These are phyloP conservation scores for Botrytis cinerea DNA, from an alignment of 2,329 filamentous ascomycete genomes.

Conservation along the genomic window DNA sequence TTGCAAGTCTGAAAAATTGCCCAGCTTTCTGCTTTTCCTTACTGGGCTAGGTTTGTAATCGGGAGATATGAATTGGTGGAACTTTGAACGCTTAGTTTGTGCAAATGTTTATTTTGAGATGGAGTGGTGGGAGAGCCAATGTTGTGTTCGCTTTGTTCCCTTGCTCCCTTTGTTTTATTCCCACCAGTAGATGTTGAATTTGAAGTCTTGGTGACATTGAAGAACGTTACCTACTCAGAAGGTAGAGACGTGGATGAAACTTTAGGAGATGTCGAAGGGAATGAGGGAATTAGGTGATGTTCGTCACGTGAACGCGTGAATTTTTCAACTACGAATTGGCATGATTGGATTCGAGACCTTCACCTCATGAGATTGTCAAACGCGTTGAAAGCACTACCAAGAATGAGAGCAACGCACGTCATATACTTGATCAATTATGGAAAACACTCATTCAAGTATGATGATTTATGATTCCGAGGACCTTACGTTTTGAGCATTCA, in stretches of 20 bases:
- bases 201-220: neutral
- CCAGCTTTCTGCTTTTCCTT: constrained; percentile 21
- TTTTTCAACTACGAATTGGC: neutral
- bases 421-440: neutral
- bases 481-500: neutral
- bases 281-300: neutral
- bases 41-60: neutral
- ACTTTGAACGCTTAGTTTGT: neutral
- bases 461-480: neutral
- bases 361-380: neutral
- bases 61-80: constrained; percentile 3
- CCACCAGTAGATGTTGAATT: neutral
- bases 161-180: neutral
- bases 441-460: neutral
- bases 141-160: neutral
- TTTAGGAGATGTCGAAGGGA: neutral
- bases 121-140: neutral
- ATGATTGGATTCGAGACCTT: neutral
- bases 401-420: neutral
- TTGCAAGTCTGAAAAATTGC: constrained; percentile 23
- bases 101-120: neutral
- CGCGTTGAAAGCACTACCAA: neutral
- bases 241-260: neutral
- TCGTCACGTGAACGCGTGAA: neutral
- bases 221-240: neutral